Percentiles rank a stretch among this genome's conserved stretches.
phyloP scores from a whole-genome alignment of 495 filamentous ascomycete species.

The Penicillium canariense region DNA sequence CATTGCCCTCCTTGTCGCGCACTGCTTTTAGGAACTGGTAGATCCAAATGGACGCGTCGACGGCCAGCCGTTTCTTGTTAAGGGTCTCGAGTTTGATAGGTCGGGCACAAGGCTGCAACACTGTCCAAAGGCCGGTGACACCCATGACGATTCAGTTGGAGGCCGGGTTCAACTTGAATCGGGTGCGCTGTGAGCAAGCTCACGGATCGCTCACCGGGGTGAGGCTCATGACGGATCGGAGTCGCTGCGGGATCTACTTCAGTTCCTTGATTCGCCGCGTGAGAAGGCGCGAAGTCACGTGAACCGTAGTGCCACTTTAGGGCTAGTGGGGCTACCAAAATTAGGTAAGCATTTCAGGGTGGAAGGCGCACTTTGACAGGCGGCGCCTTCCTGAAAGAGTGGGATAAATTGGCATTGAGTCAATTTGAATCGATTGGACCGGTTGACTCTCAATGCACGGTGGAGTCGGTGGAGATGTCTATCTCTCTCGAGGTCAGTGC shows the following conservation, averaged over 20 bases:
- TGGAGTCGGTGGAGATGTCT: constrained; percentile 27
- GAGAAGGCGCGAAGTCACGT: constrained; percentile 31
- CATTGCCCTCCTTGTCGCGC: constrained; percentile 96
- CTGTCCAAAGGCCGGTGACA: constrained; percentile 95
- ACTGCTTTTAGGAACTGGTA: constrained; percentile 99
- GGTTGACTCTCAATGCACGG: constrained; percentile 15
- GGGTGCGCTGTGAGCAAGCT: neutral
- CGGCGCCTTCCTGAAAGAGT: neutral
- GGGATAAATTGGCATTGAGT: neutral
- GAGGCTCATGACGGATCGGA: constrained; percentile 12
- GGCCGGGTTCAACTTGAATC: neutral
- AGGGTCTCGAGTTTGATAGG: constrained; percentile 90
- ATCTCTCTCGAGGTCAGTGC: constrained; percentile 38
- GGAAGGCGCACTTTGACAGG: constrained; percentile 10
- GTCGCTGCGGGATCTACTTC: constrained; percentile 11
- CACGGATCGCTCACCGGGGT: neutral
- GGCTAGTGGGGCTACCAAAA: constrained; percentile 14
- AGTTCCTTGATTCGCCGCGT: constrained; percentile 6
- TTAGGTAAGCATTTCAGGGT: constrained; percentile 1
- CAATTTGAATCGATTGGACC: constrained; percentile 5
- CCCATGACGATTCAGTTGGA: constrained; percentile 61
- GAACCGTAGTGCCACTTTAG: constrained; percentile 18
- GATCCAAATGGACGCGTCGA: constrained; percentile 99
- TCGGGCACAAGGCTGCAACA: constrained; percentile 83
- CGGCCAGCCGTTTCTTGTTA: constrained; percentile 89